These are phyloP conservation scores for Apiospora sp. DNA, from an alignment of 2,329 filamentous ascomycete species.

Conservation along the genomic window DNA sequence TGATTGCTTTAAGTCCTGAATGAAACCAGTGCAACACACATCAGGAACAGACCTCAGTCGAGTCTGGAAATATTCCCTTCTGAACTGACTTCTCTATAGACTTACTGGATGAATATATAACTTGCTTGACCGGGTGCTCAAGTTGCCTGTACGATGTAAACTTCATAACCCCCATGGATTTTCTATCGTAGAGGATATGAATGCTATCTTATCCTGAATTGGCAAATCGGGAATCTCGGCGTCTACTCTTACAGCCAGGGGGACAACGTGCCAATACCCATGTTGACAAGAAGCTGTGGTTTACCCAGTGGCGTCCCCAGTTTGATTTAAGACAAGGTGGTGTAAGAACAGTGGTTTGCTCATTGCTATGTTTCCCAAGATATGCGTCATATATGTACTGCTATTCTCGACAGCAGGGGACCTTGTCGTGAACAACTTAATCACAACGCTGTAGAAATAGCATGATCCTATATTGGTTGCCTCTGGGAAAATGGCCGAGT, in stretches of 20 bases:
- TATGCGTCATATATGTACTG: background rate
- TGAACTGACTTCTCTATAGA: background rate
- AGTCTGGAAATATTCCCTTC: too few relatives aligned
- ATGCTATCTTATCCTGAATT: background rate
- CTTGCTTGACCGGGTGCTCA: background rate
- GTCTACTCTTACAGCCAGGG: constrained; percentile 57
- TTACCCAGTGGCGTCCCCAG: background rate
- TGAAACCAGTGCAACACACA: too few relatives aligned
- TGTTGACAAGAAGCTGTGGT: background rate
- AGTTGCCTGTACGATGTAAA: too few relatives aligned
- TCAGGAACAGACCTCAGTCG: too few relatives aligned
- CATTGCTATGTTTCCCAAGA: background rate
- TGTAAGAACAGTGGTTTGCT: background rate
- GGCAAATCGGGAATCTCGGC: background rate
- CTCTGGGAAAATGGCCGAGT: background rate
- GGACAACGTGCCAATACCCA: constrained; percentile 41
- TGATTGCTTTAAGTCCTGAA: too few relatives aligned
- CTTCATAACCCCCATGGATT: background rate
- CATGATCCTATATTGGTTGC: background rate
- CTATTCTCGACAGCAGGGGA: background rate
- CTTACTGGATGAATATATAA: background rate
- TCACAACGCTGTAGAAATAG: background rate
- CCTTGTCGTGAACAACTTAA: background rate
- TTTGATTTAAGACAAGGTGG: background rate
- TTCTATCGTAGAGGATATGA: background rate